Evolutionary conservation across 2,329 filamentous ascomycete genomes (phyloP).

Genomic region (Leptosphaerulina australis): DNA sequence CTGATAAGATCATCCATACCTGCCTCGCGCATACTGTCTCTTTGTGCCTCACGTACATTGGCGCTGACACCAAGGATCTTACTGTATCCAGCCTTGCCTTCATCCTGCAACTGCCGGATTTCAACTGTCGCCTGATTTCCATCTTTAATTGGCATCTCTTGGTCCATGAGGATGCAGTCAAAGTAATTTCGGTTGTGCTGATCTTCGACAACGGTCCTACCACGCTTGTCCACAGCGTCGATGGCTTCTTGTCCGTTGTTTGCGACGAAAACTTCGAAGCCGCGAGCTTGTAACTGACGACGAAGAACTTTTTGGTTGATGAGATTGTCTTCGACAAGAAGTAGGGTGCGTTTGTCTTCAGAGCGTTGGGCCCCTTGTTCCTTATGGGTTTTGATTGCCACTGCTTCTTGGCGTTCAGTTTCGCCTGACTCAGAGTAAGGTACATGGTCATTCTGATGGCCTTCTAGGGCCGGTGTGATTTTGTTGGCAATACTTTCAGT

Average conservation of each 20-base stretch:
- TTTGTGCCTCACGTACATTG: conserved; percentile 48
- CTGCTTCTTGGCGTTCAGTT: conserved; percentile 30
- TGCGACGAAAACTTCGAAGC: conserved; percentile 51
- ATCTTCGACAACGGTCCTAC: conserved; percentile 18
- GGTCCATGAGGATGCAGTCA: conserved; percentile 53
- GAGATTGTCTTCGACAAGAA: conserved; percentile 58
- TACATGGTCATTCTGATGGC: background rate
- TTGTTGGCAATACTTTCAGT: conserved; percentile 27
- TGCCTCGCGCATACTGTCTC: conserved; percentile 40
- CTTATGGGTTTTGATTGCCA: conserved; percentile 25
- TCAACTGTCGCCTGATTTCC: conserved; percentile 49
- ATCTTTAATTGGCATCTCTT: conserved; percentile 55
- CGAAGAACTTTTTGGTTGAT: conserved; percentile 58
- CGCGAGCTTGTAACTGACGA: conserved; percentile 55
- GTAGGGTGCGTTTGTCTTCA: conserved; percentile 33
- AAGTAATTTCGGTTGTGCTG: conserved; percentile 39
- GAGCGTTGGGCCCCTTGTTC: conserved; percentile 27
- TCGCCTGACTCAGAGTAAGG: conserved; percentile 32
- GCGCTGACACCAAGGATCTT: conserved; percentile 50
- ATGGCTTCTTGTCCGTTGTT: conserved; percentile 55
- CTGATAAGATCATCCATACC: conserved; percentile 50
- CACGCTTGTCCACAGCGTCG: conserved; percentile 44
- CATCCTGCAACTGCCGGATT: conserved; percentile 48
- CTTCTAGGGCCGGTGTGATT: conserved; percentile 12
- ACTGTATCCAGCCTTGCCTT: conserved; percentile 40